Conservation (phyloP, 768 basidiomycete genomes). For the Suillus luteus region DNA sequence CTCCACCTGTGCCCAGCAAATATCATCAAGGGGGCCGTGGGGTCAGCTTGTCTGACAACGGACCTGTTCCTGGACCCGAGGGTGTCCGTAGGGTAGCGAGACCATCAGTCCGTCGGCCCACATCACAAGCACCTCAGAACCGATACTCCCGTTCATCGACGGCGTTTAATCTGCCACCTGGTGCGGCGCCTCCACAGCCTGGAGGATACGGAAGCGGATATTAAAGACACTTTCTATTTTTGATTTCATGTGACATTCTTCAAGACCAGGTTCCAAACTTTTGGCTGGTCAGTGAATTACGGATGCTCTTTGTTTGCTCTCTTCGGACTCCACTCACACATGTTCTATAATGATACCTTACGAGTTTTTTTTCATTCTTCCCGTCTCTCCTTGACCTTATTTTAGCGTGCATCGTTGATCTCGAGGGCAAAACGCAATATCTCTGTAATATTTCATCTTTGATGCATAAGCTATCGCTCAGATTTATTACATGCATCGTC, state of each 20-base stretch:
- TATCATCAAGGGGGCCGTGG: constrained; percentile 49
- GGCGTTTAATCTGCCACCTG: constrained; percentile 62
- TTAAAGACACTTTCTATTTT: constrained; percentile 10
- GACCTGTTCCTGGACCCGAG: constrained; percentile 77
- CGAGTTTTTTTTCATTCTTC: neutral
- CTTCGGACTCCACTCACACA: constrained; percentile 6
- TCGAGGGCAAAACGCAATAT: neutral
- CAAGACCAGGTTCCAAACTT: constrained; percentile 4
- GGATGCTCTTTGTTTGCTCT: constrained; percentile 13
- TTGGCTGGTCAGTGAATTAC: constrained; percentile 8
- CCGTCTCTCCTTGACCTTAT: constrained; percentile 3
- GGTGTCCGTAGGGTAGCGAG: constrained; percentile 81
- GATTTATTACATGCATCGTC: constrained; percentile 2
- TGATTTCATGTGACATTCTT: constrained; percentile 13
- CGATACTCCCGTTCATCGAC: constrained; percentile 69
- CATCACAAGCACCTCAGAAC: constrained; percentile 64
- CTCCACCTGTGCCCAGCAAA: constrained; percentile 16
- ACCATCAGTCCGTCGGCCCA: constrained; percentile 55
- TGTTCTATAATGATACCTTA: constrained; percentile 13
- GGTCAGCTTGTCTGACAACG: constrained; percentile 77
- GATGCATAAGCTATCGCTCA: constrained; percentile 1
- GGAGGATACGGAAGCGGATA: constrained; percentile 19
- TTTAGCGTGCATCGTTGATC: neutral
- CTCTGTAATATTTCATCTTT: constrained; percentile 8
- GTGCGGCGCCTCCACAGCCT: constrained; percentile 67